Conservation (phyloP, 257 asterid genomes). For the Plectranthus barbatus region DNA sequence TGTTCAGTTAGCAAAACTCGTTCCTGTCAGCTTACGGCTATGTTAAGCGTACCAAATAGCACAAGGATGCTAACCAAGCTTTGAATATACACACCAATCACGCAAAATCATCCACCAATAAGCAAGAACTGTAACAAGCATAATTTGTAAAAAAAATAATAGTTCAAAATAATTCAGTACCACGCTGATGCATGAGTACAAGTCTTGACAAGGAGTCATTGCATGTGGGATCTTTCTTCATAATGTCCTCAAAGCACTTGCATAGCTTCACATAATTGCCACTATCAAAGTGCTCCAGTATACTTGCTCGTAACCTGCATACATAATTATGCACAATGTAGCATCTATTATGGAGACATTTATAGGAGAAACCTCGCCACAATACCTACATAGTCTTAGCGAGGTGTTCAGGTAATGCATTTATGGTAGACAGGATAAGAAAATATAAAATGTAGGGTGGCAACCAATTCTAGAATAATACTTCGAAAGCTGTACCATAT, state of each 20-base stretch:
- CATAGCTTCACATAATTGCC: slow-evolving; percentile 38
- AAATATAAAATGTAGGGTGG: not conserved
- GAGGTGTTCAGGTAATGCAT: not conserved
- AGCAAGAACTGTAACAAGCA: not conserved
- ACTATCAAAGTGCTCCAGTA: slow-evolving; percentile 65
- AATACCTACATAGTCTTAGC: too few relatives aligned
- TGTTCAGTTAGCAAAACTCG: too few relatives aligned
- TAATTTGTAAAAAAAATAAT: too few relatives aligned
- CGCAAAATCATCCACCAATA: not conserved
- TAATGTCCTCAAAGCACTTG: slow-evolving; percentile 49
- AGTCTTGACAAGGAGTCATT: slow-evolving; percentile 57
- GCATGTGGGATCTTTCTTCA: slow-evolving; percentile 85
- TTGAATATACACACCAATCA: not conserved
- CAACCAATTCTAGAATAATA: not conserved
- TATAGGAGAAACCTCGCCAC: not conserved
- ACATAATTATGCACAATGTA: too few relatives aligned
- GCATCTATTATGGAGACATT: too few relatives aligned
- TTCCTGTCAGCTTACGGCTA: too few relatives aligned
- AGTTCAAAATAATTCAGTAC: slow-evolving; percentile 28
- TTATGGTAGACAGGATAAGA: not conserved
- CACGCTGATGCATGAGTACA: slow-evolving; percentile 48
- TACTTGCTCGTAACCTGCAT: slow-evolving; percentile 62
- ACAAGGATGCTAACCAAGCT: too few relatives aligned
- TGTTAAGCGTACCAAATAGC: too few relatives aligned
- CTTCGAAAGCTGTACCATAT: not conserved